Evolutionary conservation across 1,139 yeast genomes (phyloP), one percentile per base, ranked within the genome.

Genomic region (Debaryomyces sp.): DNA sequence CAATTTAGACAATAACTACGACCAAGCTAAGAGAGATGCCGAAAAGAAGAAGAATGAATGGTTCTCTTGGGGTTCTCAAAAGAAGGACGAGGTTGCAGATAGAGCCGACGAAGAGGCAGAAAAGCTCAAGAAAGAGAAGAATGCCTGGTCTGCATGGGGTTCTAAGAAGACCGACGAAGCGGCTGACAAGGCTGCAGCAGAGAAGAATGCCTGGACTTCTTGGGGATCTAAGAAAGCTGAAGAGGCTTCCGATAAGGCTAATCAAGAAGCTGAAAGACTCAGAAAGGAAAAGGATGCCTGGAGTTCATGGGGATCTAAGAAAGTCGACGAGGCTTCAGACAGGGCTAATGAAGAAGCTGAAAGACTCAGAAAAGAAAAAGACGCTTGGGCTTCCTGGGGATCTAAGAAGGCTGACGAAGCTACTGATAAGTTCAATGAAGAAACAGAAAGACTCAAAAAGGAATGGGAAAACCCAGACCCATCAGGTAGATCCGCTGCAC

Each of bases 381-480:
- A 58, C 45, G 50, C 62, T 15, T 68, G 71, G 70, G 52, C 60
- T 42, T 53, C 48, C 43, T 67, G 73, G 74, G 72, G 69, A 5
- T 55, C 64, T 40, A 54, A 63, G 48, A 59, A 55, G 44, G 53
- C 59, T 15, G 67, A 63, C 22, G 57, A 63, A 43, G 58, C 56
- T 5, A 35, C 56, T 44, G 48, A 49, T 39, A 44, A 42, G 33
- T 1, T 35, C 8, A 30, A 41, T 67, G 72, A 62, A 46, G 59
- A 62, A 51, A 50, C 53, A 6, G 61, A 59, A 13, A 61, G 55
- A 30, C 43, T 48, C 15, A 41, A 22, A n/a, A 32, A 41, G 12
- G 39, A 44, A 12, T 41, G 32, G 33, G 43, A 29, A 42, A 23
- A 42, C 5, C 6, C 39, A 15, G 21, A 42, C 17, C 17, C 15